phyloP scores from a whole-genome alignment of 2,329 filamentous ascomycete genomes.

The Colletotrichum sp. region DNA sequence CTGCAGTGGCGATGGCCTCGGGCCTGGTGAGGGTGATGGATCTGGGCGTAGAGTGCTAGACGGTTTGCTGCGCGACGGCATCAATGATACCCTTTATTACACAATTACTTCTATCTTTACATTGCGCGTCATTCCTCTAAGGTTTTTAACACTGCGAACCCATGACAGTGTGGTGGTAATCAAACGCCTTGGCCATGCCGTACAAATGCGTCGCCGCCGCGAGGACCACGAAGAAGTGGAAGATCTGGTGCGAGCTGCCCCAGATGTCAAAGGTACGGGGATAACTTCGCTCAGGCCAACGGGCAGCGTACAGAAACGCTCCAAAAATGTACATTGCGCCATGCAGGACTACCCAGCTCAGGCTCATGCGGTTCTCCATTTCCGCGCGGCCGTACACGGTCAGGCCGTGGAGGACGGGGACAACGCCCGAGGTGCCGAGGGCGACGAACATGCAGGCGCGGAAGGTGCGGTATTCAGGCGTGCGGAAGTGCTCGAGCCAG shows the following conservation, averaged over 20 bases:
- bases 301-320: slow-evolving; percentile 82
- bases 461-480: slow-evolving; percentile 82
- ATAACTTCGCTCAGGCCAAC: slow-evolving; percentile 80
- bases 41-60: slow-evolving; percentile 52
- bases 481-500: slow-evolving; percentile 82
- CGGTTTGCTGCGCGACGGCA: neutral
- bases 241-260: slow-evolving; percentile 95
- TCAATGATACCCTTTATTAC: slow-evolving; percentile 11
- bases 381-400: slow-evolving; percentile 67
- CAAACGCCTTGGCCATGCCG: slow-evolving; percentile 83
- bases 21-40: slow-evolving; percentile 72
- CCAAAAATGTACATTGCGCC: slow-evolving; percentile 86
- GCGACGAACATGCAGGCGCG: slow-evolving; percentile 88
- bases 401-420: slow-evolving; percentile 83
- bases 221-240: slow-evolving; percentile 86
- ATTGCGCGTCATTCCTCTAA: neutral
- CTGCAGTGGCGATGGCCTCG: slow-evolving; percentile 68
- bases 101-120: neutral
- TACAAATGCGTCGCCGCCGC: slow-evolving; percentile 83
- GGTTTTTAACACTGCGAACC: slow-evolving; percentile 51
- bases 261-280: slow-evolving; percentile 88
- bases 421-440: slow-evolving; percentile 81
- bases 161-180: slow-evolving; percentile 74
- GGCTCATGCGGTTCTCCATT: slow-evolving; percentile 75
- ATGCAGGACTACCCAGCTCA: slow-evolving; percentile 81